These are phyloP conservation scores for Aspergillus proliferans DNA, from an alignment of 2,329 filamentous ascomycete genomes.

Conservation along the genomic window DNA sequence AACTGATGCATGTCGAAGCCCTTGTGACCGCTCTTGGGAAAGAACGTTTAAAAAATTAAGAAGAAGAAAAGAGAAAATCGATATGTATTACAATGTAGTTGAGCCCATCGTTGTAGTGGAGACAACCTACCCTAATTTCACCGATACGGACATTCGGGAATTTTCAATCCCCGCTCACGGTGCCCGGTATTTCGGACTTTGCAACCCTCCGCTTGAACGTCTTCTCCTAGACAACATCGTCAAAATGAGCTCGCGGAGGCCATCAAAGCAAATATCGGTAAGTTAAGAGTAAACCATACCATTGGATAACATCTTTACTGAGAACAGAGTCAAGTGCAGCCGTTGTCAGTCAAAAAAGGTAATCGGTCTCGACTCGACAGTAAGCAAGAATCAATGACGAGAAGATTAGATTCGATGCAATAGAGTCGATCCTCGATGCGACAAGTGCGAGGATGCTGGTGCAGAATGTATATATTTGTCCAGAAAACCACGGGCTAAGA, in stretches of 20 bases:
- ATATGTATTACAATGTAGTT: too few species aligned
- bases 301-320: not conserved
- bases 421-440: constrained; percentile 11
- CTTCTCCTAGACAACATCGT: too few species aligned
- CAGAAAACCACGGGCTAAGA: constrained; percentile 9
- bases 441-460: constrained; percentile 12
- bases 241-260: not conserved
- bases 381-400: constrained; percentile 1
- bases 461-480: constrained; percentile 11
- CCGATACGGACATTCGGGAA: too few species aligned
- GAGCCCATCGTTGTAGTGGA: too few species aligned
- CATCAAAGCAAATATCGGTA: constrained; percentile 6
- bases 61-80: too few species aligned
- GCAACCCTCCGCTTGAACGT: too few species aligned
- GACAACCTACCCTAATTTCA: too few species aligned
- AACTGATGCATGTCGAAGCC: not conserved
- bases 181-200: too few species aligned
- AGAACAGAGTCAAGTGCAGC: constrained; percentile 6
- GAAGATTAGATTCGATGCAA: constrained; percentile 14
- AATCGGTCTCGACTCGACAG: not conserved
- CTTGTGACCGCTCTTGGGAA: too few species aligned
- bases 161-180: too few species aligned
- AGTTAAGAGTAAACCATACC: not conserved
- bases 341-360: constrained; percentile 15
- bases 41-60: too few species aligned